Evolutionary conservation across 2,329 filamentous ascomycete species (phyloP).

Genomic region (Ramichloridium luteum): DNA sequence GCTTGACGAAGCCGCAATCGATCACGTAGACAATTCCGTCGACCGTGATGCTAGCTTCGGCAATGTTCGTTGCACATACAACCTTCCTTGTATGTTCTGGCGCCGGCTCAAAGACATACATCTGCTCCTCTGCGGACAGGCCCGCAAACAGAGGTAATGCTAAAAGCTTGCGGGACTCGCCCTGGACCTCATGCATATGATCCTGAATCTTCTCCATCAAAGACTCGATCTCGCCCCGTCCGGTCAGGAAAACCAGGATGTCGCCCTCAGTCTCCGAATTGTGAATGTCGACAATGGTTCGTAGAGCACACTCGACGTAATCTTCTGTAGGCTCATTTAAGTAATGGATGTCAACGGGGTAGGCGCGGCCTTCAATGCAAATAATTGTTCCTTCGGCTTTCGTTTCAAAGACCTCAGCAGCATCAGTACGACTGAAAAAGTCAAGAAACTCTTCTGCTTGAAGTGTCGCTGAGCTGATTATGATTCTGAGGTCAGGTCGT

Average conservation of each 20-base stretch:
- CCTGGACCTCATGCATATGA: slow-evolving; percentile 50
- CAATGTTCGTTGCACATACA: slow-evolving; percentile 88
- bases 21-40: slow-evolving; percentile 84
- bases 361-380: slow-evolving; percentile 75
- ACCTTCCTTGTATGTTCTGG: slow-evolving; percentile 78
- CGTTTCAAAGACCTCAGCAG: slow-evolving; percentile 13
- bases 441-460: slow-evolving; percentile 75
- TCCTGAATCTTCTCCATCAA: slow-evolving; percentile 70
- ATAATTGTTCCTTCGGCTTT: slow-evolving; percentile 45
- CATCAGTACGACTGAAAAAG: slow-evolving; percentile 54
- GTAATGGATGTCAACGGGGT: slow-evolving; percentile 79
- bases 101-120: slow-evolving; percentile 82
- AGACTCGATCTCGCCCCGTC: slow-evolving; percentile 81
- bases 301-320: slow-evolving; percentile 72
- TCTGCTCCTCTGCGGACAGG: slow-evolving; percentile 78
- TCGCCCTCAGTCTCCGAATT: slow-evolving; percentile 69
- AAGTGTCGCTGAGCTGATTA: slow-evolving; percentile 86
- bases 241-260: slow-evolving; percentile 82
- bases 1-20: slow-evolving; percentile 82
- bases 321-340: slow-evolving; percentile 66
- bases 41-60: slow-evolving; percentile 91
- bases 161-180: slow-evolving; percentile 48
- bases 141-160: slow-evolving; percentile 80
- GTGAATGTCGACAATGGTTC: slow-evolving; percentile 81
- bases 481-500: slow-evolving; percentile 69